Evolutionary conservation across 768 basidiomycete species (phyloP), one percentile per base, ranked within the genome.

Genomic region (Pleurotus pulmonarius): DNA sequence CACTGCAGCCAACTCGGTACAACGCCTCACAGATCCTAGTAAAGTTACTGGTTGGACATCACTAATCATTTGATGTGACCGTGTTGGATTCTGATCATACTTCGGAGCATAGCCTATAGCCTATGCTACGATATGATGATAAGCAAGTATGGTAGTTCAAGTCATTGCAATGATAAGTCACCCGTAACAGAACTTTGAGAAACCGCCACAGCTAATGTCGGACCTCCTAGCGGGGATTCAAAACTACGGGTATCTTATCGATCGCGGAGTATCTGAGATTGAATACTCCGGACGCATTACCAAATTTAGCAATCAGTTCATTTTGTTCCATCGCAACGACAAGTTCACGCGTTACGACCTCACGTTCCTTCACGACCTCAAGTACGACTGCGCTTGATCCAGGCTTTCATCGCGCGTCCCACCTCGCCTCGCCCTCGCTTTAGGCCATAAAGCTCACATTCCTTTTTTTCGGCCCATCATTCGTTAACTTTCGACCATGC

Each of bases 301-400:
- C 5, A 4, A 41, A n/a, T 53, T 24, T n/a, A 39, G 51, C 24
- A 25, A 2, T 3, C 34, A 41, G 51, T 53, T 53, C 51, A 53
- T 53, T 40, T 34, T 53, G 34, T 41, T 53, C 20, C 51, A 39
- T 53, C 51, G 51, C 51, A 24, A 53, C 51, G 51, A 53, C 51
- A 53, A 53, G 51, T 53, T 53, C 51, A 53, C 51, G 51, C 40
- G 51, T 25, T 24, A 53, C 51, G 51, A 53, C 37, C 51, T 53
- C 51, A 53, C 51, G 39, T 22, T 53, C 51, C 51, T 41, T 53
- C 51, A 53, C 51, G 51, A 53, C 51, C 34, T 34, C 51, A 40
- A 44, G n/a, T 22, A 16, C 51, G 12, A 39, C 51, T 39, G 22
- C 51, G 51, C 51, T 24, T 24, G 22, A 40, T n/a, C 25, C 46